A percentile compares a stretch with the other conserved stretches of the same genome.
phyloP scores from a whole-genome alignment of 2,329 filamentous ascomycete species.

The Plenodomus tracheiphilus region DNA sequence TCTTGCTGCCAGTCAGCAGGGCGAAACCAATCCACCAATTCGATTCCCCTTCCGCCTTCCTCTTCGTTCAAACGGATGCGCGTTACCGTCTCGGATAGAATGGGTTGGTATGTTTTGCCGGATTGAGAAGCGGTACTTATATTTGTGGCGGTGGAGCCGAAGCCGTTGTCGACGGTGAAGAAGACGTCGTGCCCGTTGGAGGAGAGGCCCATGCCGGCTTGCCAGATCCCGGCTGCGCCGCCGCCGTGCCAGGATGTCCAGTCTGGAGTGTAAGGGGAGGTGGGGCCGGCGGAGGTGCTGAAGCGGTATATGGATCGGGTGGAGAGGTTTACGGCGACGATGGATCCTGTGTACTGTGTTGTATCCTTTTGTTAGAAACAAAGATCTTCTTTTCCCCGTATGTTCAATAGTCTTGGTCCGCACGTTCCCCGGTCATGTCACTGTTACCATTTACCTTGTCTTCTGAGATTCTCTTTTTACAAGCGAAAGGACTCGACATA shows the following conservation, averaged over 20 bases:
- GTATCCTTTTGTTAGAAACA: no score
- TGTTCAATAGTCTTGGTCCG: no score
- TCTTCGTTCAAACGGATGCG: slow-evolving; percentile 3
- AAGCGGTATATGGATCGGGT: slow-evolving; percentile 16
- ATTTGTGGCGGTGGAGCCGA: slow-evolving; percentile 1
- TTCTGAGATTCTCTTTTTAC: no score
- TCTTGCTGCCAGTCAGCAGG: slow-evolving; percentile 13
- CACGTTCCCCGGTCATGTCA: no score
- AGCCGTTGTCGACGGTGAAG: slow-evolving; percentile 21
- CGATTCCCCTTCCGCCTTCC: not conserved
- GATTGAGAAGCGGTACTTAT: slow-evolving; percentile 2
- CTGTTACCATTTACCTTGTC: no score
- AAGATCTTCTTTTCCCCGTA: no score
- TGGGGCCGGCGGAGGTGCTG: slow-evolving; percentile 17
- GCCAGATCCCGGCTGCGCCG: slow-evolving; percentile 21
- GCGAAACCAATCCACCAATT: slow-evolving; percentile 20
- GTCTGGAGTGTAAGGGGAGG: slow-evolving; percentile 14
- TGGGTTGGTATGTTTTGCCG: slow-evolving; percentile 7
- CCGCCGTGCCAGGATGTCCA: slow-evolving; percentile 23
- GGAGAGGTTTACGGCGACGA: slow-evolving; percentile 22
- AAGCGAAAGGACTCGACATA: no score
- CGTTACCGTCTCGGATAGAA: slow-evolving; percentile 15
- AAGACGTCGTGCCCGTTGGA: slow-evolving; percentile 22
- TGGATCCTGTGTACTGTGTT: slow-evolving; percentile 46
- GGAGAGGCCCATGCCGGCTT: slow-evolving; percentile 19